phyloP scores from a whole-genome alignment of 2,329 filamentous ascomycete genomes.

The Chrysoporthe cubensis region DNA sequence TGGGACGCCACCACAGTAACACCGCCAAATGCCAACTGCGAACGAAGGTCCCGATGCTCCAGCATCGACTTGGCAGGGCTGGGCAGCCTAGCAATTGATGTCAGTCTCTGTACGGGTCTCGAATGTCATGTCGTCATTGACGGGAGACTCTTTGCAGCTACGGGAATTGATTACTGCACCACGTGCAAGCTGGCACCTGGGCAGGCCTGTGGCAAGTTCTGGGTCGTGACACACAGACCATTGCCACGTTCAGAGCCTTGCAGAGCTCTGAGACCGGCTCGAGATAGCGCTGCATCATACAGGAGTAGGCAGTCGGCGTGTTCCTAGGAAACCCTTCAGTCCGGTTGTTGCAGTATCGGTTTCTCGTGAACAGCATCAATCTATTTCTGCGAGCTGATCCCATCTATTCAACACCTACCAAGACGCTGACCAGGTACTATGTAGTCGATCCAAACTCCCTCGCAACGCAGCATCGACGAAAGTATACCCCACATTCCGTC shows the following conservation, averaged over 20 bases:
- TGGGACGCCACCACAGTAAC: neutral
- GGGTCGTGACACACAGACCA: neutral
- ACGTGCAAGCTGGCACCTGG: neutral
- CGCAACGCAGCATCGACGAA: neutral
- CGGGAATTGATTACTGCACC: neutral
- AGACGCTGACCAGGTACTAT: no score
- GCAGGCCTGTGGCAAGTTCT: neutral
- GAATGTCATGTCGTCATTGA: neutral
- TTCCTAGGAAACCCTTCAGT: neutral
- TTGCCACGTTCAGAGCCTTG: neutral
- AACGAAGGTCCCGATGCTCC: neutral
- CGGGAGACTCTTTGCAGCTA: neutral
- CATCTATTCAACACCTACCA: neutral
- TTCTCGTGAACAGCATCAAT: neutral
- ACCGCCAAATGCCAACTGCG: neutral
- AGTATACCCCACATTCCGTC: neutral
- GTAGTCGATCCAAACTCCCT: neutral
- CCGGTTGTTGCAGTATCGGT: neutral
- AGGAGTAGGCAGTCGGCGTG: neutral
- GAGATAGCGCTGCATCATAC: neutral
- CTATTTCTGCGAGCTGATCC: neutral
- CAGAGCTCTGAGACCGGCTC: neutral
- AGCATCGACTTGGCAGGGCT: neutral
- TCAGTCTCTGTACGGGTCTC: neutral
- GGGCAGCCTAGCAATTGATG: neutral